Conservation (phyloP, 176 grass and related monocot species). For the Bromus sterilis region DNA sequence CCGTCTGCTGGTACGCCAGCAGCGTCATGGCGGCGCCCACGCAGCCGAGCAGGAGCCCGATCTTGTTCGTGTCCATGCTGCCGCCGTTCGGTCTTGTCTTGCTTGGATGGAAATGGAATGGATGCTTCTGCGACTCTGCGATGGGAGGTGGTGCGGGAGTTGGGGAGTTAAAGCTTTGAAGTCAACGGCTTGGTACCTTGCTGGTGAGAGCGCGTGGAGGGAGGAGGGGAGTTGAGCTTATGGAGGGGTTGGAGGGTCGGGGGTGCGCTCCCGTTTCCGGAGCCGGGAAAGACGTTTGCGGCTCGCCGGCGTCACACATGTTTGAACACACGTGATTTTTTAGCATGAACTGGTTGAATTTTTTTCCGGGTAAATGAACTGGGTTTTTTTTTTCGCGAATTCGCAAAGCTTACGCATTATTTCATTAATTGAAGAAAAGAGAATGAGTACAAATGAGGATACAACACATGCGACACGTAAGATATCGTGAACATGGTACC, state of each 20-base stretch:
- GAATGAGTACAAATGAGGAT: too few relatives aligned
- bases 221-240: not conserved
- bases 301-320: not conserved
- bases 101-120: too few relatives aligned
- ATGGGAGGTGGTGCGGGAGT: not conserved
- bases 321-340: not conserved
- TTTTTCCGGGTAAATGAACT: too few relatives aligned
- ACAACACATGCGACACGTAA: too few relatives aligned
- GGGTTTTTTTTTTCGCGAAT: too few relatives aligned
- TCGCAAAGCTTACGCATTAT: too few relatives aligned
- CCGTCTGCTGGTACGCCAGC: constrained; percentile 70
- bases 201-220: not conserved
- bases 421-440: too few relatives aligned
- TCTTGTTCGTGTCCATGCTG: constrained; percentile 58
- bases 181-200: constrained; percentile 35
- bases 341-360: too few relatives aligned
- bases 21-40: constrained; percentile 74
- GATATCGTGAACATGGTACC: too few relatives aligned
- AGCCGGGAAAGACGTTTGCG: not conserved
- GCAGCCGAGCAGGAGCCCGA: constrained; percentile 80
- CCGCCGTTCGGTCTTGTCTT: not conserved
- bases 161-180: not conserved
- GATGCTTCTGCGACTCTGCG: constrained; percentile 6
- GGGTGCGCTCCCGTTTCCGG: not conserved
- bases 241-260: not conserved